A percentile compares a stretch with the other conserved stretches of the same genome.
Evolutionary conservation across 768 basidiomycete species (phyloP).

Genomic region (Favolaschia claudopus): DNA sequence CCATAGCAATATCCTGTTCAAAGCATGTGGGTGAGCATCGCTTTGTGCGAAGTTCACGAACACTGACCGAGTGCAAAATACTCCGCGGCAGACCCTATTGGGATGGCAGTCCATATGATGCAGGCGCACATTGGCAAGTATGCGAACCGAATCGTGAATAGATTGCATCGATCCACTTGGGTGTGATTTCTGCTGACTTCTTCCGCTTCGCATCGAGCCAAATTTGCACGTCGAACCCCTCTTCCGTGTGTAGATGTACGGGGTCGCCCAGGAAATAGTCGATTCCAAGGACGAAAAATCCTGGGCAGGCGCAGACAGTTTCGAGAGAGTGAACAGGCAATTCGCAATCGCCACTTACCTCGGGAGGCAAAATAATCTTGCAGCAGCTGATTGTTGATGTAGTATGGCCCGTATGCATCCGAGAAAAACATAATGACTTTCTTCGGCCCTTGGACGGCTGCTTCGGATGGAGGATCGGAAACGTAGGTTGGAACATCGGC

Average conservation of each 20-base stretch:
- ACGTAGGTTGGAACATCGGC: slow-evolving; percentile 62
- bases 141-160: slow-evolving; percentile 56
- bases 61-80: neutral
- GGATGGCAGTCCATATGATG: neutral
- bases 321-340: neutral
- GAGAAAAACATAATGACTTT: slow-evolving; percentile 65
- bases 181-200: slow-evolving; percentile 48
- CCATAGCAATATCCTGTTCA: slow-evolving; percentile 63
- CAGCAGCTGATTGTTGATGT: slow-evolving; percentile 62
- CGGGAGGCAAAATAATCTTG: slow-evolving; percentile 71
- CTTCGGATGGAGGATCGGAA: slow-evolving; percentile 48
- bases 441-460: slow-evolving; percentile 28
- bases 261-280: slow-evolving; percentile 74
- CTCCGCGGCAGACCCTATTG: neutral
- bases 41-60: no score
- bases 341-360: slow-evolving; percentile 43
- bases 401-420: slow-evolving; percentile 68
- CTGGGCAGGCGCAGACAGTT: slow-evolving; percentile 36
- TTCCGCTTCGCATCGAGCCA: slow-evolving; percentile 54
- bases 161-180: slow-evolving; percentile 61
- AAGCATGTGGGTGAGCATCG: no score
- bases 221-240: slow-evolving; percentile 43
- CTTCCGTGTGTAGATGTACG: slow-evolving; percentile 47
- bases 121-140: slow-evolving; percentile 50
- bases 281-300: slow-evolving; percentile 63